Percentiles rank a stretch among this genome's conserved stretches.
Evolutionary conservation across 2,329 filamentous ascomycete species (phyloP).

Genomic region (Curvularia verruculosa): DNA sequence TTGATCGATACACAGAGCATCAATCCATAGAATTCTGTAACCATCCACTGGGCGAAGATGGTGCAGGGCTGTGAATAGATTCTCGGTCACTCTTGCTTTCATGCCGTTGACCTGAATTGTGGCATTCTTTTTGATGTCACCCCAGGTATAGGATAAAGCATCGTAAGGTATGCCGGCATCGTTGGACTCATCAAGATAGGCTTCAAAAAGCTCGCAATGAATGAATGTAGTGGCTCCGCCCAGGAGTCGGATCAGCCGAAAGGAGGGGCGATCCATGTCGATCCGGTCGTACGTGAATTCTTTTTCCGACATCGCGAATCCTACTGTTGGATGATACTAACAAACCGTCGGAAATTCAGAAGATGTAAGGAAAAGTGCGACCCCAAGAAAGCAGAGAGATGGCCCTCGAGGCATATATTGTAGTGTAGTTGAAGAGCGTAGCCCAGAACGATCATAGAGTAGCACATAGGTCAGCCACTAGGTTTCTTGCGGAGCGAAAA

Average conservation of each 20-base stretch:
- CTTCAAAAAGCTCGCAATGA: not conserved
- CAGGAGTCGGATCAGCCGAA: not conserved
- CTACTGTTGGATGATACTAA: too few relatives aligned
- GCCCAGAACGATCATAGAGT: too few relatives aligned
- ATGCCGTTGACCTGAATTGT: not conserved
- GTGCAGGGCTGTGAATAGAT: not conserved
- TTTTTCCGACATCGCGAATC: too few relatives aligned
- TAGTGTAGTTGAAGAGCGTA: too few relatives aligned
- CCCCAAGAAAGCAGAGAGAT: too few relatives aligned
- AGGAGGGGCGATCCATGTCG: not conserved
- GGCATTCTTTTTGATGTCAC: not conserved
- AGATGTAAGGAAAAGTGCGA: too few relatives aligned
- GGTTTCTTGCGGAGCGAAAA: too few relatives aligned
- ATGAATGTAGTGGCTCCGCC: not conserved
- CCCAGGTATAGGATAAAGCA: not conserved
- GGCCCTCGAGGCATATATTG: too few relatives aligned
- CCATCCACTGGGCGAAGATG: not conserved
- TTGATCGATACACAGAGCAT: slow-evolving; percentile 8
- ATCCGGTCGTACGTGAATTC: not conserved
- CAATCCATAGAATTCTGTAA: not conserved
- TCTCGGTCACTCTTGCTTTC: not conserved
- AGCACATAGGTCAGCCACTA: too few relatives aligned
- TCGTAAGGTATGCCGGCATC: not conserved
- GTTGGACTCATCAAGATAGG: not conserved
- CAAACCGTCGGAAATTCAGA: too few relatives aligned